Conservation (phyloP, 495 filamentous ascomycete genomes). For the Penicillium malachiteum region DNA sequence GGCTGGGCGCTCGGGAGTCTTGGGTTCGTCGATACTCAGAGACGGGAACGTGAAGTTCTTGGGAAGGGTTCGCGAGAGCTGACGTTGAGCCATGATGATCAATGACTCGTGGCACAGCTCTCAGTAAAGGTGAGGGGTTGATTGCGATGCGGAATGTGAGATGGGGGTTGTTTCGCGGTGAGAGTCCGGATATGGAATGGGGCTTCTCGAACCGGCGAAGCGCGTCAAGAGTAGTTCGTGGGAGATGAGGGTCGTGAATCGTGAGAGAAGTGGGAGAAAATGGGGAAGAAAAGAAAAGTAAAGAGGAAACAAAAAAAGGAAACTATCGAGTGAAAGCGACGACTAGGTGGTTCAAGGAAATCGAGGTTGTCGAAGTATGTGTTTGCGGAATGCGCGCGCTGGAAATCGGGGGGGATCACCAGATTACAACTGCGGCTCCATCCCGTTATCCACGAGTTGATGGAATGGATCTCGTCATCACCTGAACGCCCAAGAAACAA, state of each 20-base stretch:
- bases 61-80: constrained; percentile 63
- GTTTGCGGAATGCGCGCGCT: constrained; percentile 31
- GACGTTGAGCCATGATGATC: constrained; percentile 46
- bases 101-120: constrained; percentile 11
- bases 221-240: constrained; percentile 20
- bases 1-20: constrained; percentile 56
- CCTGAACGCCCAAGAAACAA: constrained; percentile 29
- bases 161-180: background rate
- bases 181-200: constrained; percentile 9
- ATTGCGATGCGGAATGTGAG: background rate
- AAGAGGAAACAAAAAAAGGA: constrained; percentile 23
- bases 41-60: constrained; percentile 65
- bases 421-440: constrained; percentile 33
- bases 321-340: constrained; percentile 35
- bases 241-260: constrained; percentile 37
- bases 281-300: background rate
- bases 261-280: constrained; percentile 24
- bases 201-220: constrained; percentile 9
- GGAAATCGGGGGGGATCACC: constrained; percentile 22
- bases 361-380: constrained; percentile 14
- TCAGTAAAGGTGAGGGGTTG: constrained; percentile 10
- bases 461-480: constrained; percentile 22
- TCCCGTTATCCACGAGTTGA: constrained; percentile 20
- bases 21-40: constrained; percentile 49
- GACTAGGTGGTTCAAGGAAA: constrained; percentile 22